Percentiles rank a stretch among this genome's conserved stretches.
Conservation (phyloP, 345 rosid genomes). For the Turnera subulata region DNA sequence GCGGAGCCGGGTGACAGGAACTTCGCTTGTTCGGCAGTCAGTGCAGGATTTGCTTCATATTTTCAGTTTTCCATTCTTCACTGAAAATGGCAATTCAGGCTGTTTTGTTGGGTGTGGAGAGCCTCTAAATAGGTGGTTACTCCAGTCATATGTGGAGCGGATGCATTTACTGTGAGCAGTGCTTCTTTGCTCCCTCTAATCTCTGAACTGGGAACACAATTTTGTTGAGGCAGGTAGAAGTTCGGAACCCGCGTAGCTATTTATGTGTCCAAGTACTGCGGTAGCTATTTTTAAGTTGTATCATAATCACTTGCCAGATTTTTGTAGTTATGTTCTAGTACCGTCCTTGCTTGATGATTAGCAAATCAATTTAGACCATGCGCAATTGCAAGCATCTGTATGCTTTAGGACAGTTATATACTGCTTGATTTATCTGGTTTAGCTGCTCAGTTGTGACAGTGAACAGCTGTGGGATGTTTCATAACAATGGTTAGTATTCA, state of each 20-base stretch:
- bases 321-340: no score
- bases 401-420: no score
- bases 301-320: not conserved
- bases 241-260: not conserved
- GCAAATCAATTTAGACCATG: no score
- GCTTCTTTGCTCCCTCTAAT: not conserved
- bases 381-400: no score
- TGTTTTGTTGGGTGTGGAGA: slow-evolving; percentile 91
- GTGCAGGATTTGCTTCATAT: slow-evolving; percentile 69
- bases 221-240: slow-evolving; percentile 28
- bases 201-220: slow-evolving; percentile 14
- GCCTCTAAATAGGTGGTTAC: slow-evolving; percentile 69
- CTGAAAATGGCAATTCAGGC: slow-evolving; percentile 76
- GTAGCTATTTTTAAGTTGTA: not conserved
- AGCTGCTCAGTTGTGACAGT: no score
- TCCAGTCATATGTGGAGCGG: slow-evolving; percentile 76
- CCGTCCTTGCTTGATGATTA: no score
- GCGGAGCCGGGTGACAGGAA: slow-evolving; percentile 82
- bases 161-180: slow-evolving; percentile 72
- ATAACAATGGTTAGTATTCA: no score
- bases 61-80: slow-evolving; percentile 76
- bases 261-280: not conserved
- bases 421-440: no score
- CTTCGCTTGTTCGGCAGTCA: slow-evolving; percentile 77
- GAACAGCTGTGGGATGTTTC: no score